Evolutionary conservation across 345 rosid genomes (phyloP).

Genomic region (Salix purpurea): DNA sequence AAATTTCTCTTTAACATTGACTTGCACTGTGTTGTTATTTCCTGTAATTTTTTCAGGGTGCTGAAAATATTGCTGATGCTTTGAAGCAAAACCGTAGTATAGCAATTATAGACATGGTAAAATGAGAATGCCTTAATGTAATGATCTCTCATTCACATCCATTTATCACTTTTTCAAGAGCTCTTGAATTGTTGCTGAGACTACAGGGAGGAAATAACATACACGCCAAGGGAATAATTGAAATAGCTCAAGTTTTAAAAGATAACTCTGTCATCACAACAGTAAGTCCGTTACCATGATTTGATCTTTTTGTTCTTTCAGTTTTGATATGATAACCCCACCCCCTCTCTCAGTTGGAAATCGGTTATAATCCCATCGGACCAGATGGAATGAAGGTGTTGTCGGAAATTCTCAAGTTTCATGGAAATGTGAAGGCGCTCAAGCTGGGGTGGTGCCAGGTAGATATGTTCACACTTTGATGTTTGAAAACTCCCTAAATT

Average conservation of each 20-base stretch:
- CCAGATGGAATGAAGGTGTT: constrained; percentile 80
- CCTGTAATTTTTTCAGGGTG: constrained; percentile 56
- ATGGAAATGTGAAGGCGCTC: constrained; percentile 71
- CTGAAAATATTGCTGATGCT: constrained; percentile 78
- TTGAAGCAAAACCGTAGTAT: constrained; percentile 73
- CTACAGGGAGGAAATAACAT: constrained; percentile 92
- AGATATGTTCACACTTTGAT: constrained; percentile 4
- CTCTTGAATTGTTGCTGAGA: constrained; percentile 8
- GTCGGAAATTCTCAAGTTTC: constrained; percentile 86
- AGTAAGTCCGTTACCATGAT: constrained; percentile 37
- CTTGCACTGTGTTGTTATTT: constrained; percentile 7
- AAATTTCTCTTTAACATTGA: constrained; percentile 3
- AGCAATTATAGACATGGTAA: constrained; percentile 78
- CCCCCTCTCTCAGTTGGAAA: constrained; percentile 56
- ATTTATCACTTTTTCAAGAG: background rate
- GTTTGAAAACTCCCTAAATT: too few species aligned
- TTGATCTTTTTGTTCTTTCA: constrained; percentile 6
- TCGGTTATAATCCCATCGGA: constrained; percentile 92
- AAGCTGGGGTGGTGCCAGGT: constrained; percentile 99
- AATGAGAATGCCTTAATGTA: constrained; percentile 19
- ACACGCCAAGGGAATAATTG: constrained; percentile 65
- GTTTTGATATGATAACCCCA: background rate
- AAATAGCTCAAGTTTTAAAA: constrained; percentile 68
- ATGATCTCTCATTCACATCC: background rate
- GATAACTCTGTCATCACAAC: constrained; percentile 68